phyloP scores from a whole-genome alignment of 1,284 basidiomycete genomes.

The Pseudozyma hubeiensis region DNA sequence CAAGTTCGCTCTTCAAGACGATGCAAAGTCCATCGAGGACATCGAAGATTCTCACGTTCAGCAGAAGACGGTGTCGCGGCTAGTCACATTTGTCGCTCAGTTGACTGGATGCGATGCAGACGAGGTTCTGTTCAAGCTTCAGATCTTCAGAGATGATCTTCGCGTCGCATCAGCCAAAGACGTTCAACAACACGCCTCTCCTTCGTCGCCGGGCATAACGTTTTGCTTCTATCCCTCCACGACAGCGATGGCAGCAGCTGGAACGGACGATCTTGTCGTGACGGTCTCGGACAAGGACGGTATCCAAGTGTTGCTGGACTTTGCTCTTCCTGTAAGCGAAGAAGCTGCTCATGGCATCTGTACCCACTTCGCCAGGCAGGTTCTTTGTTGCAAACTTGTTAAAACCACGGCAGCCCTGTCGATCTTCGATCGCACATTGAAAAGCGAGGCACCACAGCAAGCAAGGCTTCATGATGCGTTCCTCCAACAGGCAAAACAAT shows the following conservation, averaged over 20 bases:
- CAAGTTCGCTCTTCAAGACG: background rate
- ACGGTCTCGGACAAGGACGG: background rate
- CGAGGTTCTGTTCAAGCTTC: constrained; percentile 13
- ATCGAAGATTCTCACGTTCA: background rate
- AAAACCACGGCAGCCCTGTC: background rate
- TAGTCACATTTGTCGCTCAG: constrained; percentile 8
- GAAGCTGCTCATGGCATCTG: constrained; percentile 6
- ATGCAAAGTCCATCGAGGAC: background rate
- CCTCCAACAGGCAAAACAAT: background rate
- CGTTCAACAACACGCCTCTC: background rate
- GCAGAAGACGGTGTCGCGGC: background rate
- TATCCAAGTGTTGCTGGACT: background rate
- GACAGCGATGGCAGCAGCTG: background rate
- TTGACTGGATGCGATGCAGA: constrained; percentile 10
- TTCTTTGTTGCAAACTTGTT: background rate
- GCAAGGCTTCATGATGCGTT: constrained; percentile 4
- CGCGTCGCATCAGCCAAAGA: background rate
- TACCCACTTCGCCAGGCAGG: constrained; percentile 8
- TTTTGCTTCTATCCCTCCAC: background rate
- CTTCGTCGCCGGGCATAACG: background rate
- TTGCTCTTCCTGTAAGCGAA: background rate
- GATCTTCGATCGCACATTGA: background rate
- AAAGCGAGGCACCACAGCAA: no score
- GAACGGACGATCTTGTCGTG: background rate
- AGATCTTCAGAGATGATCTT: background rate